Evolutionary conservation across 2,329 filamentous ascomycete species (phyloP).

Genomic region (Chrysosporium keratinophilum): DNA sequence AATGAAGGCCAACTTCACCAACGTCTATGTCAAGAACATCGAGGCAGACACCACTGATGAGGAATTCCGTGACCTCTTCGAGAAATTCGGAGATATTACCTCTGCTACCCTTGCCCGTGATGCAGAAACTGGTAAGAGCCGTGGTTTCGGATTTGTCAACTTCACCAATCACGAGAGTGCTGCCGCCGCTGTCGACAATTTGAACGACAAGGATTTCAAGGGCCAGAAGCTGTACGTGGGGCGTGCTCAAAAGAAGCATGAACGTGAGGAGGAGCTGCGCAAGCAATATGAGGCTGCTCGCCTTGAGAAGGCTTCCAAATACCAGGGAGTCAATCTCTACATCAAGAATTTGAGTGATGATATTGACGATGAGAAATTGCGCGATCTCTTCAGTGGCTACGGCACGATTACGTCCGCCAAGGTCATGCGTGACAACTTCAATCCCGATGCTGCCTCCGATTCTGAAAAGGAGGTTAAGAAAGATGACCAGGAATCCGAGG

Average conservation of each 20-base stretch:
- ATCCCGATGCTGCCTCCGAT: slow-evolving; percentile 32
- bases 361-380: slow-evolving; percentile 94
- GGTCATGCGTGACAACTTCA: slow-evolving; percentile 82
- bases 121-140: slow-evolving; percentile 73
- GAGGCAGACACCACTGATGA: slow-evolving; percentile 75
- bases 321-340: slow-evolving; percentile 98
- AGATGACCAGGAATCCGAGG: slow-evolving; percentile 41
- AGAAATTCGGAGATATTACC: slow-evolving; percentile 86
- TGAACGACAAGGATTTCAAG: slow-evolving; percentile 86
- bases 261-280: slow-evolving; percentile 97
- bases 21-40: slow-evolving; percentile 99
- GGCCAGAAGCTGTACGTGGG: slow-evolving; percentile 96
- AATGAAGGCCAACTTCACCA: slow-evolving; percentile 99
- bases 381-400: slow-evolving; percentile 81
- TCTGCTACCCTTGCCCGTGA: slow-evolving; percentile 90
- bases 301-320: slow-evolving; percentile 97
- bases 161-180: slow-evolving; percentile 86
- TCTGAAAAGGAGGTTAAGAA: slow-evolving; percentile 44
- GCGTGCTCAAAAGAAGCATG: slow-evolving; percentile 99
- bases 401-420: slow-evolving; percentile 97
- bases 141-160: slow-evolving; percentile 94
- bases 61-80: slow-evolving; percentile 87
- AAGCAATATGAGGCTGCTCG: slow-evolving; percentile 97
- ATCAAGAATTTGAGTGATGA: slow-evolving; percentile 99
- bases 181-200: slow-evolving; percentile 72